Base-by-base conservation (phyloP, 371 early-diverging fungal species). In the Mortierella sp. region DNA sequence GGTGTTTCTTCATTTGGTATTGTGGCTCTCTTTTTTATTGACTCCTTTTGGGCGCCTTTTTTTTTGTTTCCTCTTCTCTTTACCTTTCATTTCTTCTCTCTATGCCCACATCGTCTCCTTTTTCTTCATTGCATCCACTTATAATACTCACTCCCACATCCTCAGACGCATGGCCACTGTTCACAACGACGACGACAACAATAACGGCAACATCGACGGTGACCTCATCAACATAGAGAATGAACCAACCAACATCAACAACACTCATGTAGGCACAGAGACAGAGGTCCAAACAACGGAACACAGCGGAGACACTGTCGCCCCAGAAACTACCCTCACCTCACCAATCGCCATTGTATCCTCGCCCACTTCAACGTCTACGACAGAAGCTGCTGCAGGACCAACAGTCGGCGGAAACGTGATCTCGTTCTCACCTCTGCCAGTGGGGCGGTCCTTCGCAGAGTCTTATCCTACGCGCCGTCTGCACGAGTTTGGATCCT, bases 391-490 rank as follows among this genome's bases (percentile, higher is more conserved):
- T 10, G 70, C 68, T 6, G 8, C 24, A 2, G 63, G 29, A 4
- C 60, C 35, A 16, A 12, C 56, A 0, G 48, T n/a, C 10, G 56
- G 51, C 1, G 48, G 46, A 1, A 75, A 63, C 24, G 75, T 32
- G 24, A 70, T 80, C 48, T 77, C 83, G 21, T 79, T 80, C 58
- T 83, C 84, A 12, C 74, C 75, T 0, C 46, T 75, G 7, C 75
- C 75, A 11, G 6, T 46, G n/a, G 68, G 44, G 1, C 75, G 75
- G 24, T 27, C 79, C 18, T 49, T 71, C 29, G 32, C 74, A 63
- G 85, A 81, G 12, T 76, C 79, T 0, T 48, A 71, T 8, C 76
- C 71, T 7, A 18, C 58, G 43, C 79, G 74, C 4, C 73, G 76
- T 12, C 18, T 71, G 4, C 74, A 81, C 46, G 81, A 81, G 24